phyloP scores from a whole-genome alignment of 345 rosid species.

The Populus simonii region DNA sequence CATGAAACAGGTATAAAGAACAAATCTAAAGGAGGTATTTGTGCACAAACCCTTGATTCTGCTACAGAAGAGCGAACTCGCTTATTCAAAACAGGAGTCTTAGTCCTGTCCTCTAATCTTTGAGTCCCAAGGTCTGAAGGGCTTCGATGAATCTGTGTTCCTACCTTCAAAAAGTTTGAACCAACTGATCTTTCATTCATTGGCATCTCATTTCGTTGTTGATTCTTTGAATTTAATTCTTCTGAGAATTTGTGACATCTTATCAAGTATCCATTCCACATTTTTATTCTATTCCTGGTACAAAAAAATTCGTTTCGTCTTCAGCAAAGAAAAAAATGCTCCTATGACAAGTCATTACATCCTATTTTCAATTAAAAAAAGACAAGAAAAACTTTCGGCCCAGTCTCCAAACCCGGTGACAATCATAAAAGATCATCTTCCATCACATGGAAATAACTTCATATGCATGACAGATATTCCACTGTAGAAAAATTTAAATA shows the following conservation, averaged over 20 bases:
- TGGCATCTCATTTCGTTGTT: slow-evolving; percentile 38
- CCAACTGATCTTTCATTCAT: slow-evolving; percentile 43
- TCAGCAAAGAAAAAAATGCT: slow-evolving; percentile 6
- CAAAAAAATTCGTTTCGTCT: slow-evolving; percentile 4
- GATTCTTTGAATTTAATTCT: slow-evolving; percentile 39
- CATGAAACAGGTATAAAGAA: neutral
- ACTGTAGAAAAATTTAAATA: neutral
- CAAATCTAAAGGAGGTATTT: neutral
- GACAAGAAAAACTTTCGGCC: neutral
- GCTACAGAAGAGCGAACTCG: slow-evolving; percentile 50
- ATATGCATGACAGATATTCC: slow-evolving; percentile 1
- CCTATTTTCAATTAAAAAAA: neutral
- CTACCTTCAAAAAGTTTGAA: slow-evolving; percentile 37
- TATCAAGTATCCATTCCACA: slow-evolving; percentile 33
- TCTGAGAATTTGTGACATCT: slow-evolving; percentile 37
- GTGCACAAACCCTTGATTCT: slow-evolving; percentile 48
- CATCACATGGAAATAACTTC: slow-evolving; percentile 12
- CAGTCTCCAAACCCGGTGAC: neutral
- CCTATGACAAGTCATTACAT: neutral
- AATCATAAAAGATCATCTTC: neutral
- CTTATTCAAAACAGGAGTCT: slow-evolving; percentile 46
- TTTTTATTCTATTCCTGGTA: slow-evolving; percentile 42
- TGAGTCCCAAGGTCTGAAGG: slow-evolving; percentile 41
- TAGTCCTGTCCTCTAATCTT: slow-evolving; percentile 51
- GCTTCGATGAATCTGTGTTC: slow-evolving; percentile 37